phyloP scores from a whole-genome alignment of 306 rosid species.

The Casuarina glauca region DNA sequence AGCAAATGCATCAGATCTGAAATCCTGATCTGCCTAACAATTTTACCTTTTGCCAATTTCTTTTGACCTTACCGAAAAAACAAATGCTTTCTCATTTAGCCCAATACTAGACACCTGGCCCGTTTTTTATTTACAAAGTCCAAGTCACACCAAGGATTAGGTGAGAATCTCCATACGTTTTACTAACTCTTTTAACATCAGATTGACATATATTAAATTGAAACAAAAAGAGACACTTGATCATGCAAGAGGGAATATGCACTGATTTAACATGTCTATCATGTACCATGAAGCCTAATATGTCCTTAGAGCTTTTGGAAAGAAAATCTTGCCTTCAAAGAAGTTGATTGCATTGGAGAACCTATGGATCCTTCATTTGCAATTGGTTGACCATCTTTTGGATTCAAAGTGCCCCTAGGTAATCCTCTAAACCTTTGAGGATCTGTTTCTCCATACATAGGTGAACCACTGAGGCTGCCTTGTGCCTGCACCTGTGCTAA shows the following conservation, averaged over 20 bases:
- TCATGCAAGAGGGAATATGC: conserved; percentile 8
- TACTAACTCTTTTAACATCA: background rate
- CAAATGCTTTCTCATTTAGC: background rate
- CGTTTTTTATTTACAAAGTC: background rate
- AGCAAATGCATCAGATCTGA: background rate
- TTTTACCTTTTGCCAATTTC: background rate
- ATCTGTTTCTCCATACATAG: conserved; percentile 80
- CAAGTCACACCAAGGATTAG: background rate
- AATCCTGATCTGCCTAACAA: background rate
- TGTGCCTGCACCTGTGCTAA: conserved; percentile 88
- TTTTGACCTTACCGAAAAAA: background rate
- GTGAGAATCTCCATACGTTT: background rate
- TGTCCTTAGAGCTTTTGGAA: conserved; percentile 7
- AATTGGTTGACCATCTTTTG: conserved; percentile 69
- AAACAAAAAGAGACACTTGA: background rate
- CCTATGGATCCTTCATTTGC: conserved; percentile 83
- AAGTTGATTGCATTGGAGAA: conserved; percentile 88
- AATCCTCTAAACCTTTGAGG: conserved; percentile 76
- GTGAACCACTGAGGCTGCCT: conserved; percentile 60
- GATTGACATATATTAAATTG: background rate
- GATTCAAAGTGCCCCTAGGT: conserved; percentile 63
- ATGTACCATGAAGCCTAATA: background rate
- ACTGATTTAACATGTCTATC: conserved; percentile 11
- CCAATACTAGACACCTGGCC: background rate
- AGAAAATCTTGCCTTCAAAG: conserved; percentile 61